Evolutionary conservation across 352 stramenopile genomes (phyloP).

Genomic region (Thalassiosira delicatula): DNA sequence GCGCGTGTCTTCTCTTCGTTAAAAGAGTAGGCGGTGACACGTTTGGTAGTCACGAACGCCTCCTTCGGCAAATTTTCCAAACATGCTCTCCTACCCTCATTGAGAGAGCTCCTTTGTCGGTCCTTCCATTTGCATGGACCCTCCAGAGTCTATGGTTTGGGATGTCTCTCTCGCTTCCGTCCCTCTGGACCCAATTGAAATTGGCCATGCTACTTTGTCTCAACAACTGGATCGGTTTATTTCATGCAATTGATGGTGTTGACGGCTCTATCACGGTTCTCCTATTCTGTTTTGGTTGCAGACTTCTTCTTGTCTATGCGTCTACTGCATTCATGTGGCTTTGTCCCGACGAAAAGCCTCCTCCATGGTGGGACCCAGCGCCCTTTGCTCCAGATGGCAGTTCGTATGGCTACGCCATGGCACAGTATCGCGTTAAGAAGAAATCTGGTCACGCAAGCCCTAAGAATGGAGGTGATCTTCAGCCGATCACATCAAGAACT

Average conservation of each 20-base stretch:
- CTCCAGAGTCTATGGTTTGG: neutral
- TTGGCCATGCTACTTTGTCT: too few species aligned
- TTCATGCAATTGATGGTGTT: too few species aligned
- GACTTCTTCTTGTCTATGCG: too few species aligned
- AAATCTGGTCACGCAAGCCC: constrained; percentile 3
- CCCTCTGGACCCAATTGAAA: too few species aligned
- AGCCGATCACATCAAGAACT: neutral
- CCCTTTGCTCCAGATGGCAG: neutral
- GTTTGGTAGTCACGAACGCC: neutral
- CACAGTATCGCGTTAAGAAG: neutral
- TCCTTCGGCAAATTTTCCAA: neutral
- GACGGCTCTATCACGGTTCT: too few species aligned
- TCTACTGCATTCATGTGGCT: too few species aligned
- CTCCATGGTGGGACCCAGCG: neutral
- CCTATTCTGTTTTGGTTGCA: too few species aligned
- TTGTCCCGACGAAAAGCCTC: too few species aligned
- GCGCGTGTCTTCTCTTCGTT: neutral
- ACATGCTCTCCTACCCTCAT: too few species aligned
- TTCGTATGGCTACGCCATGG: neutral
- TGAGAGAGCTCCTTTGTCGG: too few species aligned
- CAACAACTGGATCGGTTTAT: too few species aligned
- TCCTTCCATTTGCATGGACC: neutral
- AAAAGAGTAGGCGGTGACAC: neutral
- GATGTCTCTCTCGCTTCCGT: neutral
- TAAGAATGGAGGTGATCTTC: constrained; percentile 5